Percentiles rank a stretch among this genome's conserved stretches.
phyloP scores from a whole-genome alignment of 805 yeast species.

The Ogataea trehaloabstinens region DNA sequence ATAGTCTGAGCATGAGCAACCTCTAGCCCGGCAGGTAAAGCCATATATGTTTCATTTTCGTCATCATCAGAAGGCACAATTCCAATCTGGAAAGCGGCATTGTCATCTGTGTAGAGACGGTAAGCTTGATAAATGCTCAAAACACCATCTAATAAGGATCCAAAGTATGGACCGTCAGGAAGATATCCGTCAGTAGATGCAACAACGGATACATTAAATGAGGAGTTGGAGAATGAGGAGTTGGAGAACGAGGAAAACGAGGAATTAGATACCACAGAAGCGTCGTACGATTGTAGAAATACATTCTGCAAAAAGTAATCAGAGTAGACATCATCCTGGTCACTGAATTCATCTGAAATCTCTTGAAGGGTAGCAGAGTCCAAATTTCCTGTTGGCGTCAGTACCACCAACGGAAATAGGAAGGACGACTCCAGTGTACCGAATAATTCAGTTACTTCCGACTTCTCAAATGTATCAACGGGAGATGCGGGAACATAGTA shows the following conservation, averaged over 20 bases:
- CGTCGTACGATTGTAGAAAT: constrained; percentile 1
- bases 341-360: constrained; percentile 3
- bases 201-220: constrained; percentile 4
- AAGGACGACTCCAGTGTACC: constrained; percentile 7
- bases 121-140: constrained; percentile 8
- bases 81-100: constrained; percentile 11
- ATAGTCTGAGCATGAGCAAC: constrained; percentile 13
- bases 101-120: constrained; percentile 9
- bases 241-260: neutral
- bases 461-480: constrained; percentile 1
- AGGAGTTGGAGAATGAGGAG: neutral
- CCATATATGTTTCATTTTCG: constrained; percentile 7
- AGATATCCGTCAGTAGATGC: constrained; percentile 1
- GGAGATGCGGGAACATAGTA: constrained; percentile 11
- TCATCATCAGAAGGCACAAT: constrained; percentile 10
- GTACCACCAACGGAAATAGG: constrained; percentile 8
- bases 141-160: constrained; percentile 9
- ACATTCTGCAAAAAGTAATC: constrained; percentile 10
- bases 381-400: neutral
- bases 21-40: constrained; percentile 11
- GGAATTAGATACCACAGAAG: neutral
- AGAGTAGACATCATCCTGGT: constrained; percentile 10
- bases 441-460: neutral
- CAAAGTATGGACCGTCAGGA: constrained; percentile 12
- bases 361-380: constrained; percentile 1